Conservation (phyloP, 441 rosid genomes). For the Cnidoscolus chayamansa region DNA sequence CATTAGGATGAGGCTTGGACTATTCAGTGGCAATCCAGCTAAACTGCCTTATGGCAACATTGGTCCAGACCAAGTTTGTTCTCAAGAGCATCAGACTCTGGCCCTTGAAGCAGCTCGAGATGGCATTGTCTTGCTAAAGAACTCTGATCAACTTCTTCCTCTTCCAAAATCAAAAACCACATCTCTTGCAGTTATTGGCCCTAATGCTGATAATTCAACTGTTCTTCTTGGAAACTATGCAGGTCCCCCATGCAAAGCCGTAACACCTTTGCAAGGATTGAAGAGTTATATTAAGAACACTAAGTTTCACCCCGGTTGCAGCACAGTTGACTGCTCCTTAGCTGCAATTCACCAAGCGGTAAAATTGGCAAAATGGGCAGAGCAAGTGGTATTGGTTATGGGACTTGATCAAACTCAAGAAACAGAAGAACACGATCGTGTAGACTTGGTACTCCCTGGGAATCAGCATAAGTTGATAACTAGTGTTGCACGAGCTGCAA, state of each 20-base stretch:
- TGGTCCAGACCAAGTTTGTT: slow-evolving; percentile 55
- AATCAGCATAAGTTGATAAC: slow-evolving; percentile 65
- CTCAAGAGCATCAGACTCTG: slow-evolving; percentile 58
- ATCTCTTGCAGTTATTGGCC: slow-evolving; percentile 74
- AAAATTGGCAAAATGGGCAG: slow-evolving; percentile 46
- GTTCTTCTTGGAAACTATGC: slow-evolving; percentile 72
- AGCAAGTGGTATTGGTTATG: slow-evolving; percentile 69
- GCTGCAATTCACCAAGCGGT: slow-evolving; percentile 47
- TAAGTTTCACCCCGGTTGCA: slow-evolving; percentile 54
- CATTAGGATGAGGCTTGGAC: slow-evolving; percentile 75
- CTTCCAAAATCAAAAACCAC: slow-evolving; percentile 35
- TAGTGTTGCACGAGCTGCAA: slow-evolving; percentile 52
- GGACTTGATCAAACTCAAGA: slow-evolving; percentile 79
- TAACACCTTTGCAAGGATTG: slow-evolving; percentile 61
- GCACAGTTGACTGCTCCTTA: slow-evolving; percentile 49
- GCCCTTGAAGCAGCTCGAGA: slow-evolving; percentile 81
- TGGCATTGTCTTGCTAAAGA: slow-evolving; percentile 79
- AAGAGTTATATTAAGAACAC: slow-evolving; percentile 43
- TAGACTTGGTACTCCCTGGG: slow-evolving; percentile 68
- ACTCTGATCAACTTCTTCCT: slow-evolving; percentile 45
- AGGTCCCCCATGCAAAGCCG: slow-evolving; percentile 54
- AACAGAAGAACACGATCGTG: slow-evolving; percentile 62
- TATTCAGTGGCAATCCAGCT: slow-evolving; percentile 66
- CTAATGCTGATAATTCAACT: slow-evolving; percentile 50
- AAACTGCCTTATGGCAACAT: slow-evolving; percentile 56